These are phyloP conservation scores for Tribonema minus DNA, from an alignment of 108 stramenopile species.

Conservation along the genomic window DNA sequence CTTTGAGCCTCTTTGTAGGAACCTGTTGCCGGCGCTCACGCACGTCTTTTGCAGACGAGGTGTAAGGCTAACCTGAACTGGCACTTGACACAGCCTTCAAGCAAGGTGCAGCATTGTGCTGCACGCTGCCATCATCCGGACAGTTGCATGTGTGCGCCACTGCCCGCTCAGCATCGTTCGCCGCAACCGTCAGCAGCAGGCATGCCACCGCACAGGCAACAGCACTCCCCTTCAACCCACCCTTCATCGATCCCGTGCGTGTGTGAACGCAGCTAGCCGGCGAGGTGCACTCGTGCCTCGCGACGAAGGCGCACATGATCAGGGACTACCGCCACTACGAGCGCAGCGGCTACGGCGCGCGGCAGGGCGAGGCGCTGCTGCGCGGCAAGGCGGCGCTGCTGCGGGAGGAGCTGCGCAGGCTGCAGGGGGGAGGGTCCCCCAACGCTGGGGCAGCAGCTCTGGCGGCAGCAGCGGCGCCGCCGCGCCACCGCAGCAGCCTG, in stretches of 20 bases:
- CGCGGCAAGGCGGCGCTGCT: conserved; percentile 13
- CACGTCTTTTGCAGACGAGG: too few relatives aligned
- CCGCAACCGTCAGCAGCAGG: background rate
- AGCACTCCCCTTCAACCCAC: background rate
- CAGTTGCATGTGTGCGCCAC: too few relatives aligned
- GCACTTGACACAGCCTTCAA: too few relatives aligned
- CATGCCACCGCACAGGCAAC: background rate
- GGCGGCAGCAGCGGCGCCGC: background rate
- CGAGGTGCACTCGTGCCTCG: conserved; percentile 5
- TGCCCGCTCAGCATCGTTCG: too few relatives aligned
- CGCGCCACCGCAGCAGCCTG: background rate
- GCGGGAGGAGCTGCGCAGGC: background rate
- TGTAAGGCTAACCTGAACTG: too few relatives aligned
- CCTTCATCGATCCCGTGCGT: background rate
- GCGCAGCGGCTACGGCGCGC: conserved; percentile 21
- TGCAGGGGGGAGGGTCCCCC: background rate
- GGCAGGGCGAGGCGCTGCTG: conserved; percentile 17
- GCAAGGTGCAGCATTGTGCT: too few relatives aligned
- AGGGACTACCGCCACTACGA: conserved; percentile 17
- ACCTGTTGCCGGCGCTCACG: too few relatives aligned
- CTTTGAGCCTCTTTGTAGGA: too few relatives aligned
- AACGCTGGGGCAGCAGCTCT: background rate
- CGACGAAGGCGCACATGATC: conserved; percentile 7
- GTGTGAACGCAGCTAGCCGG: background rate
- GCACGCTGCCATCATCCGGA: too few relatives aligned